phyloP scores from a whole-genome alignment of 1,284 basidiomycete species.

The Leccinum angustisporum region DNA sequence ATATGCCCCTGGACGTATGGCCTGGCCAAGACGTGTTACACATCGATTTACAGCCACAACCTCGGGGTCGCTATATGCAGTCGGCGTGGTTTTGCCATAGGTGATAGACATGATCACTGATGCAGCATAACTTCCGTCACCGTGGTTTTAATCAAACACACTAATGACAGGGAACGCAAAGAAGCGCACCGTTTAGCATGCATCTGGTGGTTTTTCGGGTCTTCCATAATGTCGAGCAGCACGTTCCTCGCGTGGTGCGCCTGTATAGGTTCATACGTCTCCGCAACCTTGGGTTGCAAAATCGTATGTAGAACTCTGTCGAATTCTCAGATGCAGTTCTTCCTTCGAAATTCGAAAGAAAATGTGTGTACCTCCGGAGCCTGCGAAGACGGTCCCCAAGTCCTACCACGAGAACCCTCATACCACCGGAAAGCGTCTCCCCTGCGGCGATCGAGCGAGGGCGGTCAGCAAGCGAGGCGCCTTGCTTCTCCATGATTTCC shows the following conservation, averaged over 20 bases:
- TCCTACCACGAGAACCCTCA: slow-evolving; percentile 8
- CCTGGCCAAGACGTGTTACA: slow-evolving; percentile 40
- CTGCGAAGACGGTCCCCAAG: slow-evolving; percentile 14
- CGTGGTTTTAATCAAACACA: background rate
- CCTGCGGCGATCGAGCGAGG: slow-evolving; percentile 20
- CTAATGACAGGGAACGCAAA: background rate
- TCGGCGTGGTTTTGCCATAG: slow-evolving; percentile 51
- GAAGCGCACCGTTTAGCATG: slow-evolving; percentile 48
- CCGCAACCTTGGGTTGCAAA: slow-evolving; percentile 48
- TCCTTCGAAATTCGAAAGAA: no score
- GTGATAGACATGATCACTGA: slow-evolving; percentile 64
- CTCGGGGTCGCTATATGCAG: slow-evolving; percentile 34
- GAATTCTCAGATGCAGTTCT: background rate
- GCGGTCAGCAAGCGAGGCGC: slow-evolving; percentile 24
- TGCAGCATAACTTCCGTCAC: slow-evolving; percentile 53
- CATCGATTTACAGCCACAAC: slow-evolving; percentile 13
- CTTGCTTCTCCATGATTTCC: slow-evolving; percentile 30
- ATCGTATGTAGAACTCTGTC: slow-evolving; percentile 53
- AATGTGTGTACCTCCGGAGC: slow-evolving; percentile 11
- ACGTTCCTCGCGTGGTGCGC: slow-evolving; percentile 46
- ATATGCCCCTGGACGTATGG: slow-evolving; percentile 41
- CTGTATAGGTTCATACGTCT: slow-evolving; percentile 48
- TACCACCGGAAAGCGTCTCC: slow-evolving; percentile 20
- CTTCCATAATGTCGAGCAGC: slow-evolving; percentile 51
- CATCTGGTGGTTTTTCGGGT: slow-evolving; percentile 49